phyloP scores from a whole-genome alignment of 148 eudicot species.

The Silene conica region DNA sequence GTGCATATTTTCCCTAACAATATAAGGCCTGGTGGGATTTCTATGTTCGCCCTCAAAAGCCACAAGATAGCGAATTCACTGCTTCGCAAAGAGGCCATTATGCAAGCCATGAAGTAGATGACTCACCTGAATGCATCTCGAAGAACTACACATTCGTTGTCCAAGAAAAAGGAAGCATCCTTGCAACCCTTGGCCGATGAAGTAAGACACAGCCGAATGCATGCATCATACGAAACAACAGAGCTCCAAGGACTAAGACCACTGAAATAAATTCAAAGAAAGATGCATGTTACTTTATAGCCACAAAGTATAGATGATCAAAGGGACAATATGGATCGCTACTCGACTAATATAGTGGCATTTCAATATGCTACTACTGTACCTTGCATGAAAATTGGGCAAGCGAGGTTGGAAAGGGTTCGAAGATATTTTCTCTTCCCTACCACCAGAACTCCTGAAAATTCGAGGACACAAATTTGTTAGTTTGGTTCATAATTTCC shows the following conservation, averaged over 20 bases:
- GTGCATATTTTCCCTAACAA: slow-evolving; percentile 1
- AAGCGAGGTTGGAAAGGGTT: slow-evolving; percentile 21
- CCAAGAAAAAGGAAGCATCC: slow-evolving; percentile 33
- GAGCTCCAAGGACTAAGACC: slow-evolving; percentile 40
- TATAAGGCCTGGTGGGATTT: background rate
- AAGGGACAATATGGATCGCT: background rate
- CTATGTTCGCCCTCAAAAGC: background rate
- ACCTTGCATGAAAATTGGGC: slow-evolving; percentile 37
- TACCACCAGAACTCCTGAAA: slow-evolving; percentile 22
- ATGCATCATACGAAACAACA: slow-evolving; percentile 37
- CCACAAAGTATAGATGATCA: slow-evolving; percentile 14
- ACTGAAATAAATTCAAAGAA: slow-evolving; percentile 21
- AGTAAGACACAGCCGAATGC: slow-evolving; percentile 35
- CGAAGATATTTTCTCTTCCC: slow-evolving; percentile 19
- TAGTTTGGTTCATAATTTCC: slow-evolving; percentile 3
- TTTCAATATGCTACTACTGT: background rate
- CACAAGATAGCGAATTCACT: background rate
- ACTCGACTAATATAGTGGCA: background rate
- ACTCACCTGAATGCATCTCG: slow-evolving; percentile 38
- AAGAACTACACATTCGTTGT: slow-evolving; percentile 33
- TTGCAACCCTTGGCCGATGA: slow-evolving; percentile 33
- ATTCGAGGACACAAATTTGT: background rate
- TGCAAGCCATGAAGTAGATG: slow-evolving; percentile 12
- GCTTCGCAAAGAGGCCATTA: background rate
- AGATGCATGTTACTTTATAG: slow-evolving; percentile 8